Conservation (phyloP, 139 green algal species). For the Marvania coccoides region DNA sequence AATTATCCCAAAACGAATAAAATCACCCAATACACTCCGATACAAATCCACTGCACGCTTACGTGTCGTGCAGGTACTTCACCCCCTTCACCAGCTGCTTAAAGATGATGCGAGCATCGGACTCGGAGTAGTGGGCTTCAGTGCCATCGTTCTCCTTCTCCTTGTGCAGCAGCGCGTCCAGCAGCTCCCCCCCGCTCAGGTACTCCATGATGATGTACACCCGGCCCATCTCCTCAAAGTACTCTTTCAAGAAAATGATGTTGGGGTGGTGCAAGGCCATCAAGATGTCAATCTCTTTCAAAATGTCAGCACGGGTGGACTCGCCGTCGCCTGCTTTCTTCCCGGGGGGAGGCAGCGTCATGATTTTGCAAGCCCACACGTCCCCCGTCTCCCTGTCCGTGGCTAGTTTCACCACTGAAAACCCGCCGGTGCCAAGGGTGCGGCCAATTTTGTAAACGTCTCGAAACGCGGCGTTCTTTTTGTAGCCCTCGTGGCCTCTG, state of each 20-base stretch:
- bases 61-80: constrained; percentile 77
- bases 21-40: background rate
- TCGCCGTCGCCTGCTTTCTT: constrained; percentile 58
- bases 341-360: constrained; percentile 58
- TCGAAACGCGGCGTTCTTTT: constrained; percentile 27
- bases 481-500: no score
- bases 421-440: constrained; percentile 78
- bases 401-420: constrained; percentile 73
- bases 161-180: constrained; percentile 69
- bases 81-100: constrained; percentile 72
- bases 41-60: background rate
- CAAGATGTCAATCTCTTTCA: constrained; percentile 89
- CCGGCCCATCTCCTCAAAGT: constrained; percentile 74
- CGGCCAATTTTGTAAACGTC: constrained; percentile 73
- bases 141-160: constrained; percentile 10
- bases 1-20: background rate
- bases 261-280: constrained; percentile 72
- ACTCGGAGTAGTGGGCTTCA: constrained; percentile 61
- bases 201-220: constrained; percentile 87
- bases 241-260: constrained; percentile 82
- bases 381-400: constrained; percentile 43
- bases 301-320: constrained; percentile 74
- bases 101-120: constrained; percentile 65
- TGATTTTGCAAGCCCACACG: constrained; percentile 84
- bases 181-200: constrained; percentile 68